Evolutionary conservation across 208 protist species (phyloP), one percentile per base, ranked within the genome.

Genomic region (Trypanosoma vivax): DNA sequence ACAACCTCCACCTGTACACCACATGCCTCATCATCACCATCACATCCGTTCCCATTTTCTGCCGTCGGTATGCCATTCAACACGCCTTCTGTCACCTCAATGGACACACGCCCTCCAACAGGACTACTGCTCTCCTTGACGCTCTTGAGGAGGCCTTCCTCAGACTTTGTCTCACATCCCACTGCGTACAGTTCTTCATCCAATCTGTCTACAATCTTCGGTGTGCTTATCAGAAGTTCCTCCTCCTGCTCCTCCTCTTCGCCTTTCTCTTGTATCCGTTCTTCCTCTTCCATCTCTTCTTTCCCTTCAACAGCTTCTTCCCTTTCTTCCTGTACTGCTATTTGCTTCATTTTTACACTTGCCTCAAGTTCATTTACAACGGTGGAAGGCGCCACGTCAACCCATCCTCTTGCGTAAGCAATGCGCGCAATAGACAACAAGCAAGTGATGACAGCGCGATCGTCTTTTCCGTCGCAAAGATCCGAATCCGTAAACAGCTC

Each of bases 401-500:
- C 70, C 19, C 43, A 50, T 19, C 79, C 79, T 14, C 64, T 31
- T 19, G 42, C 55, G 59, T 83, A 84, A 0, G 76, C 83, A 23
- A 74, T 68, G n/a, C 72, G 69, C 0, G 83, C 75, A 37, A 88
- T 81, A 10, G 73, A 39, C 51, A 92, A 69, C 16, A 92, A 54
- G 52, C 76, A 92, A 13, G 84, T 92, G 19, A 92, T 70, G 0
- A 92, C 80, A 45, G 74, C 71, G 6, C 84, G 65, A 31, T 85
- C 79, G 41, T 82, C 67, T 40, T 91, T 88, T 10, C 50, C 69
- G 53, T 91, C 83, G 33, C 76, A 80, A 1, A 91, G 54, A 51
- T 91, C 83, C 0, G 79, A 77, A 55, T 76, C 77, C 21, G 74
- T 88, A 60, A 91, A 91, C 2, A 88, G 51, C 29, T 85, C 71